These are phyloP conservation scores for Cyclanthera cordifolia DNA, from an alignment of 306 rosid species.

Conservation along the genomic window DNA sequence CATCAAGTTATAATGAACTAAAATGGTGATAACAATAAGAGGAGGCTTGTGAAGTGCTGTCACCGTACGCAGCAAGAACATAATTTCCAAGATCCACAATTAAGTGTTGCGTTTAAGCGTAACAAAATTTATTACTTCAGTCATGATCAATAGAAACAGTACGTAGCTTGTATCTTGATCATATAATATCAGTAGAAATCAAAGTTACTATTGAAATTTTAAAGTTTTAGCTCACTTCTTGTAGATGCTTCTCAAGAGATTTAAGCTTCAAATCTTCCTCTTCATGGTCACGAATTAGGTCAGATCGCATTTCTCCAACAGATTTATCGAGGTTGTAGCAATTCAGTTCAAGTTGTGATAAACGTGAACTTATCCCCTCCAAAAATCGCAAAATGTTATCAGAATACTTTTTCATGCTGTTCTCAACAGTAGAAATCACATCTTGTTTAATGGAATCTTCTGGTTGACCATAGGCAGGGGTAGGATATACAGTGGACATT, in stretches of 20 bases:
- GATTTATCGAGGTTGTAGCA: slow-evolving; percentile 88
- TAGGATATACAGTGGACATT: slow-evolving; percentile 42
- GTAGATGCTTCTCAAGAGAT: slow-evolving; percentile 70
- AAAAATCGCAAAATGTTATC: slow-evolving; percentile 72
- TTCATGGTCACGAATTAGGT: slow-evolving; percentile 56
- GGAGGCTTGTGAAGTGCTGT: neutral
- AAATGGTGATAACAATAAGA: neutral
- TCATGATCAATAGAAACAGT: too few relatives aligned
- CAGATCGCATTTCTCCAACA: slow-evolving; percentile 86
- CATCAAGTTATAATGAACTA: neutral
- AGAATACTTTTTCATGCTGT: slow-evolving; percentile 57
- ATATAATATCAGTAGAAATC: neutral
- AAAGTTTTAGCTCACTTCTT: slow-evolving; percentile 48
- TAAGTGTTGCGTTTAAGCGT: neutral
- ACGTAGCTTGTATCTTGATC: neutral
- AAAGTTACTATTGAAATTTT: neutral
- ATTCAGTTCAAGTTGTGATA: slow-evolving; percentile 74
- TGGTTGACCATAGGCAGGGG: slow-evolving; percentile 45
- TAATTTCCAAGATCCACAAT: neutral
- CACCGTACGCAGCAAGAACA: neutral
- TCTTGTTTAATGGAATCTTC: slow-evolving; percentile 59
- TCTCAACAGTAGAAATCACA: slow-evolving; percentile 59
- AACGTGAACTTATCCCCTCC: slow-evolving; percentile 76
- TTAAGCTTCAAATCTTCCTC: slow-evolving; percentile 66
- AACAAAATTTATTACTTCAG: neutral